Base-by-base conservation (phyloP, 2,329 filamentous ascomycete species). In the Colletotrichum sp. region DNA sequence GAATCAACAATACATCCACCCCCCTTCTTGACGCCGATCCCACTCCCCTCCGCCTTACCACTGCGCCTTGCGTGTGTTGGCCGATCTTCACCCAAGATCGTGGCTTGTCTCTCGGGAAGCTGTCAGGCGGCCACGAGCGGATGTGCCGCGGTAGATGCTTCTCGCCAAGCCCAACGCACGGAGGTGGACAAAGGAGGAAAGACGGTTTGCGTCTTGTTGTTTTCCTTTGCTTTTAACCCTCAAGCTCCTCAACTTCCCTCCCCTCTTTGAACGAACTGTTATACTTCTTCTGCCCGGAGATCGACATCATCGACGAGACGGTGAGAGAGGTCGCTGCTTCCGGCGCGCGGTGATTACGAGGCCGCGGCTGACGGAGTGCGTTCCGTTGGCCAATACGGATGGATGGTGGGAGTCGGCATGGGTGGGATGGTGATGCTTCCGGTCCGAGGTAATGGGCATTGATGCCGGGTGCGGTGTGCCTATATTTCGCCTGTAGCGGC, bases 61-160 rank as follows among this genome's bases (percentile, higher is more conserved):
- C 43, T 48, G 43, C n/a, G 43, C 43, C 43, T 48, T 48, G n/a
- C n/a, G 18, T 22, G 43, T 48, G 43, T 22, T 48, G 43, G 43
- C 43, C 43, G 43, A 48, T 48, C 43, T 48, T 48, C 43, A 48
- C 43, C 43, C n/a, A 48, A 48, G 43, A 22, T 48, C 43, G 43
- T 48, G 43, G 43, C 43, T 48, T 48, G 43, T 48, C 43, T 48
- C 43, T 48, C 43, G 43, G 43, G 43, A 48, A 48, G 43, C 43
- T 48, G 43, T 48, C 43, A 48, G 43, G 43, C 43, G n/a, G 43
- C 43, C 43, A 48, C 43, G 43, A 48, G 43, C 43, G 43, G n/a
- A 1, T 48, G 43, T 48, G 43, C 43, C 43, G 43, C 43, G 43
- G 43, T 48, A 48, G 43, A 48, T 22, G n/a, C 43, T 48, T 48